These are phyloP conservation scores for Berberis vulgaris DNA, from an alignment of 164 flowering plant species.

Conservation along the genomic window DNA sequence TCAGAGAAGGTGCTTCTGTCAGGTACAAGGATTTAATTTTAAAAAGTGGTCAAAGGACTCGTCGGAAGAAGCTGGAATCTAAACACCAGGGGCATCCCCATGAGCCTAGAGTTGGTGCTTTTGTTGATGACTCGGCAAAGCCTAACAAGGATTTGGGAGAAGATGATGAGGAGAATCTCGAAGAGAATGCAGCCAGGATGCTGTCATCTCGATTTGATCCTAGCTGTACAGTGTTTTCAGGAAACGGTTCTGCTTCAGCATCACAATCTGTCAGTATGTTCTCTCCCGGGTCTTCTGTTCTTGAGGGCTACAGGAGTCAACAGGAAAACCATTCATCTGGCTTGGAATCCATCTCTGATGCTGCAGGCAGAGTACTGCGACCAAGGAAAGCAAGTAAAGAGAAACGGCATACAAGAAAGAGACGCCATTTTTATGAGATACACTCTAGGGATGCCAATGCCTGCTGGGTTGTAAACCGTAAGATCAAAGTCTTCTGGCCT, in stretches of 20 bases:
- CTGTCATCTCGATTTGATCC: conserved; percentile 96
- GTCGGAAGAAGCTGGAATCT: conserved; percentile 24
- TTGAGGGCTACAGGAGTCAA: conserved; percentile 14
- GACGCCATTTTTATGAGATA: conserved; percentile 88
- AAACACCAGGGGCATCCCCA: conserved; percentile 7
- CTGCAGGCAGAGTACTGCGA: conserved; percentile 54
- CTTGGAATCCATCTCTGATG: conserved; percentile 38
- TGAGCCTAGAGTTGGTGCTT: conserved; percentile 20
- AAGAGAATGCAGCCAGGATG: conserved; percentile 98
- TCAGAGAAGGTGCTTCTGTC: conserved; percentile 18
- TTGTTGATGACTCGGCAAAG: conserved; percentile 12
- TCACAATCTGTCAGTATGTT: conserved; percentile 29
- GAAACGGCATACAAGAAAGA: conserved; percentile 42
- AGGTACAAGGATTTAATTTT: conserved; percentile 8
- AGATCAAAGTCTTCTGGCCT: conserved; percentile 94
- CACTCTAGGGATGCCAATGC: conserved; percentile 47
- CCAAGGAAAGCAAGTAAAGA: conserved; percentile 53
- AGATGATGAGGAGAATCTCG: conserved; percentile 88
- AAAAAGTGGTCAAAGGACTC: conserved; percentile 21
- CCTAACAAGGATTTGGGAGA: conserved; percentile 14
- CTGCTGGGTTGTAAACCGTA: conserved; percentile 62
- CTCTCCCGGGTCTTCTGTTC: conserved; percentile 20
- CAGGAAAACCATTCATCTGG: conserved; percentile 19
- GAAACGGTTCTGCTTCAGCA: conserved; percentile 25
- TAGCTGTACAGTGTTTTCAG: conserved; percentile 55